Evolutionary conservation across 805 yeast species (phyloP).

Genomic region (Maudiozyma serrabonitensis): DNA sequence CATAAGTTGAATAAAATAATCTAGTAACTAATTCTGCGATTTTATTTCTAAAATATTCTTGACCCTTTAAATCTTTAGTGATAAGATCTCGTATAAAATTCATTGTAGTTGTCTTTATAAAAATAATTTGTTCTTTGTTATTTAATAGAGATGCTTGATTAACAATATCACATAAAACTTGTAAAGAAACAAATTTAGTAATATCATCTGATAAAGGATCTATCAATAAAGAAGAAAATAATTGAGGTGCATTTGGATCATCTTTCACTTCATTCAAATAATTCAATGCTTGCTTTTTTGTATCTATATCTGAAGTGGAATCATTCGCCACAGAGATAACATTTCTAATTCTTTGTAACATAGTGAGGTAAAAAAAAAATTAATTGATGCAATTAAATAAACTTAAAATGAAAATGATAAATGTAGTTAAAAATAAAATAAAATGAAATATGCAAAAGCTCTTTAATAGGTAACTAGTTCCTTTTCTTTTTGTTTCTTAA

Average conservation of each 20-base stretch:
- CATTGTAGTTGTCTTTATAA: slow-evolving; percentile 18
- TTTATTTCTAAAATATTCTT: slow-evolving; percentile 28
- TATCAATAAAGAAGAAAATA: slow-evolving; percentile 18
- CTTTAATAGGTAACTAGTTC: too few species aligned
- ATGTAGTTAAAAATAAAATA: not conserved
- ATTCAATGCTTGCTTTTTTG: slow-evolving; percentile 47
- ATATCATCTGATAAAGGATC: slow-evolving; percentile 21
- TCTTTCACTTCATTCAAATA: slow-evolving; percentile 22
- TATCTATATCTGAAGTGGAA: slow-evolving; percentile 49
- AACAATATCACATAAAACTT: slow-evolving; percentile 20
- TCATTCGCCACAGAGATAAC: slow-evolving; percentile 79
- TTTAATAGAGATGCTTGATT: slow-evolving; percentile 5
- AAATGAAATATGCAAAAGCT: too few species aligned
- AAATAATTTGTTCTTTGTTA: slow-evolving; percentile 8
- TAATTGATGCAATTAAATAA: too few species aligned
- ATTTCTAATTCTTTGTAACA: slow-evolving; percentile 59
- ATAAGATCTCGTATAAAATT: slow-evolving; percentile 18
- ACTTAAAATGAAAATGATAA: not conserved
- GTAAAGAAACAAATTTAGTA: slow-evolving; percentile 27
- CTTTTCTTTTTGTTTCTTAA: too few species aligned
- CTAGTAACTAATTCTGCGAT: slow-evolving; percentile 27
- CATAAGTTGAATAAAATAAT: slow-evolving; percentile 26
- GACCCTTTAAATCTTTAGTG: slow-evolving; percentile 13
- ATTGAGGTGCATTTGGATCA: slow-evolving; percentile 19
- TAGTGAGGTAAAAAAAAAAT: not conserved